phyloP scores from a whole-genome alignment of 139 green algal genomes.

The Eudorina sp. region DNA sequence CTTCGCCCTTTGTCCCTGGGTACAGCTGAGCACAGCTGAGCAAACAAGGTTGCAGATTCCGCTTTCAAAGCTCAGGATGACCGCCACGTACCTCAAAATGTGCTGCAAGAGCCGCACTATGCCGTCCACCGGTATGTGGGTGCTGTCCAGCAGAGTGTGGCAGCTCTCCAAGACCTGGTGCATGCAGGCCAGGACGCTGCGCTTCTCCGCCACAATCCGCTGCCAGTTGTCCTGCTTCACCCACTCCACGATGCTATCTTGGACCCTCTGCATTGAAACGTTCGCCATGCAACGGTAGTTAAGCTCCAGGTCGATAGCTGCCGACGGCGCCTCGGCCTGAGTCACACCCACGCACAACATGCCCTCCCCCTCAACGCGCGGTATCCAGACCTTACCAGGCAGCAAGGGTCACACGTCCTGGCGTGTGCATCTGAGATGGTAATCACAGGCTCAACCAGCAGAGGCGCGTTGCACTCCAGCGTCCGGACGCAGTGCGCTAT shows the following conservation, averaged over 20 bases:
- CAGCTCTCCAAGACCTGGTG: constrained; percentile 72
- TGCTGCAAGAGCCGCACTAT: constrained; percentile 75
- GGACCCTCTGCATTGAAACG: constrained; percentile 56
- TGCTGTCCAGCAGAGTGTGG: constrained; percentile 73
- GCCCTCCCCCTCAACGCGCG: no score
- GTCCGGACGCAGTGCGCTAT: constrained; percentile 63
- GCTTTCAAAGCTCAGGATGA: no score
- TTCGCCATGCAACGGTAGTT: neutral
- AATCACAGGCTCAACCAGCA: constrained; percentile 72
- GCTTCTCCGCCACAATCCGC: constrained; percentile 70
- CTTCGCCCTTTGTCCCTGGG: no score
- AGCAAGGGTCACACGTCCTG: constrained; percentile 68
- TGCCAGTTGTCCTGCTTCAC: constrained; percentile 62
- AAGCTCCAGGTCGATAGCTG: no score
- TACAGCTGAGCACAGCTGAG: no score
- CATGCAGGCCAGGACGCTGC: constrained; percentile 66
- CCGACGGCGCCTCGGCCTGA: no score
- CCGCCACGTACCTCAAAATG: constrained; percentile 68
- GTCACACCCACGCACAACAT: neutral
- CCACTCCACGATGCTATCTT: constrained; percentile 65
- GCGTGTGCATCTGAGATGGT: constrained; percentile 60
- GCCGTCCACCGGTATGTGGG: constrained; percentile 68
- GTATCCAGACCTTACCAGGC: constrained; percentile 51
- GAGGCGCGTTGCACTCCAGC: constrained; percentile 53
- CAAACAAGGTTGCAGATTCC: no score